Percentiles rank a stretch among this genome's conserved stretches.
Evolutionary conservation across 2,329 filamentous ascomycete genomes (phyloP).

Genomic region (Tolypocladium sp.): DNA sequence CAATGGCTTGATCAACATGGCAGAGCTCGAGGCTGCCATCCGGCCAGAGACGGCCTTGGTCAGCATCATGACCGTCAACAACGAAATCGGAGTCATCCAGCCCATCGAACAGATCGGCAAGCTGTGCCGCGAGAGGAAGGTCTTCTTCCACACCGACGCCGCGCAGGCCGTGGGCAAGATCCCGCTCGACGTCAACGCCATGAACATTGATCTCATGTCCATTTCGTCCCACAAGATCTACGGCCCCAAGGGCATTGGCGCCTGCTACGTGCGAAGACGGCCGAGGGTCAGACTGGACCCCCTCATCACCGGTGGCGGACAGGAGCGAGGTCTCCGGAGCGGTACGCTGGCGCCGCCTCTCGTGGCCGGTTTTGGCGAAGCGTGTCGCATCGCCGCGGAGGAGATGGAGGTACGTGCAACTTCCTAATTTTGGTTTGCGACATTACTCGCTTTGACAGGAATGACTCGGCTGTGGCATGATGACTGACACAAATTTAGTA

Average conservation of each 20-base stretch:
- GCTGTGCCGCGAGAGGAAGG: conserved; percentile 81
- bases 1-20: conserved; percentile 78
- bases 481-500: conserved; percentile 53
- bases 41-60: conserved; percentile 85
- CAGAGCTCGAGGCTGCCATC: conserved; percentile 79
- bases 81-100: conserved; percentile 99
- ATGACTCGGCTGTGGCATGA: background rate
- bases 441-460: conserved; percentile 4
- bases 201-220: conserved; percentile 98
- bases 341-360: conserved; percentile 86
- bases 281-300: conserved; percentile 91
- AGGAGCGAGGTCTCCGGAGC: conserved; percentile 89
- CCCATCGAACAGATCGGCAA: conserved; percentile 88
- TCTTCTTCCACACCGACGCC: conserved; percentile 96
- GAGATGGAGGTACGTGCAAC: conserved; percentile 73
- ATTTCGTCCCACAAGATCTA: conserved; percentile 99
- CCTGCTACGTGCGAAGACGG: conserved; percentile 87
- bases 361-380: conserved; percentile 89
- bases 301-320: conserved; percentile 91
- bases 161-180: conserved; percentile 99
- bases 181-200: conserved; percentile 88
- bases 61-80: conserved; percentile 98
- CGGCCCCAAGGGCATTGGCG: conserved; percentile 92
- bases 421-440: conserved; percentile 41
- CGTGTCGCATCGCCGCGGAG: conserved; percentile 81